phyloP scores from a whole-genome alignment of 2,329 filamentous ascomycete genomes.

The Colletotrichum kahawae region DNA sequence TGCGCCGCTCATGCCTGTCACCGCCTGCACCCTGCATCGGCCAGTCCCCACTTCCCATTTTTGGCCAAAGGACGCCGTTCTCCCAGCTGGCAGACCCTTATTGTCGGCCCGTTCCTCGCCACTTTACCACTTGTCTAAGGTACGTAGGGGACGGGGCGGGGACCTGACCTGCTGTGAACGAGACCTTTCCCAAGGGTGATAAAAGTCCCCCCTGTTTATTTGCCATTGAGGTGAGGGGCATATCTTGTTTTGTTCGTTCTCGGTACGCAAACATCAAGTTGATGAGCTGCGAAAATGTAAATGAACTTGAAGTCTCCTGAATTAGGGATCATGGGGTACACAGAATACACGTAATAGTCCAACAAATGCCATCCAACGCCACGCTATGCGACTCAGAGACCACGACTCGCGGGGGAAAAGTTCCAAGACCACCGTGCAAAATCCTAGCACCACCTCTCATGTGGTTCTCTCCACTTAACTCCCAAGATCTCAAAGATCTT shows the following conservation, averaged over 20 bases:
- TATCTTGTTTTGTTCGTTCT: background rate
- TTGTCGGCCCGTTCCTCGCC: conserved; percentile 13
- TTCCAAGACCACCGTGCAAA: background rate
- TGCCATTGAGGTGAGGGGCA: background rate
- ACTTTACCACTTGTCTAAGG: background rate
- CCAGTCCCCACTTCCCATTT: background rate
- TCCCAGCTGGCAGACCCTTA: conserved; percentile 15
- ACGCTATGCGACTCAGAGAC: background rate
- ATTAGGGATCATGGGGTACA: background rate
- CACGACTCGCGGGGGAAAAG: background rate
- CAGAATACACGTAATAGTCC: background rate
- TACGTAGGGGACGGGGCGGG: no score
- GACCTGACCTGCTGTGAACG: background rate
- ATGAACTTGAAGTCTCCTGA: background rate
- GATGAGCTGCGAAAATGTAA: background rate
- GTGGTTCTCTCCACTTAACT: conserved; percentile 83
- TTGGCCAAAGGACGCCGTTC: background rate
- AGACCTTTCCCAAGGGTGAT: background rate
- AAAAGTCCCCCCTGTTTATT: background rate
- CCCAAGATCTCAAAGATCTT: conserved; percentile 82
- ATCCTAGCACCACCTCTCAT: conserved; percentile 73
- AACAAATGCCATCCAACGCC: conserved; percentile 1
- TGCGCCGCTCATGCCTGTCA: conserved; percentile 18
- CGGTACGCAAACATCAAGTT: background rate
- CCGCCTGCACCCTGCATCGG: conserved; percentile 20